Conservation (phyloP, 2,329 filamentous ascomycete species). For the Pyrenophora seminiperda region DNA sequence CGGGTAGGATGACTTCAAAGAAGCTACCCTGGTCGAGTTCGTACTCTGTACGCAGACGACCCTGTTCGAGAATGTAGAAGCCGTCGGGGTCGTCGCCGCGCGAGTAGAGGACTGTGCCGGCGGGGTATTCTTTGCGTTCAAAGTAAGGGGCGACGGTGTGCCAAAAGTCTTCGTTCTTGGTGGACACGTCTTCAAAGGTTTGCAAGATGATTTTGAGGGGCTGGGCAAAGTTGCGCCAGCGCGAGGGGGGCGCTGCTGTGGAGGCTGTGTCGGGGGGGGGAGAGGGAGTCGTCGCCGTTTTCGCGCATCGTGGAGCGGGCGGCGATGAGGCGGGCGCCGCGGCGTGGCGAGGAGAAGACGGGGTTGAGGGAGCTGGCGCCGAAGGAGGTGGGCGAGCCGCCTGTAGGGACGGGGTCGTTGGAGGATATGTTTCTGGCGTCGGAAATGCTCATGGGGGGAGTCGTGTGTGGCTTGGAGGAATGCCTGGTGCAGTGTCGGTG, state of each 20-base stretch:
- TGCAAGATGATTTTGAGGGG: constrained; percentile 90
- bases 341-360: constrained; percentile 76
- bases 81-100: constrained; percentile 75
- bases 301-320: constrained; percentile 76
- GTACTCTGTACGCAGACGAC: constrained; percentile 89
- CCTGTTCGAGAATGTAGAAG: constrained; percentile 89
- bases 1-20: constrained; percentile 89
- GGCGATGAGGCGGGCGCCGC: constrained; percentile 75
- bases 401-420: constrained; percentile 22
- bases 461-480: constrained; percentile 46
- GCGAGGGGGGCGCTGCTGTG: constrained; percentile 48
- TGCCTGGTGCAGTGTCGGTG: constrained; percentile 49
- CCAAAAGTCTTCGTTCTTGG: constrained; percentile 95
- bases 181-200: constrained; percentile 87
- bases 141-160: constrained; percentile 81
- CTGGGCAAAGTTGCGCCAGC: constrained; percentile 87
- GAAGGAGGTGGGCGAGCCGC: constrained; percentile 32
- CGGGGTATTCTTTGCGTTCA: constrained; percentile 66
- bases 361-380: constrained; percentile 54
- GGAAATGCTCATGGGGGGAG: constrained; percentile 44
- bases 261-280: constrained; percentile 20
- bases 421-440: constrained; percentile 15
- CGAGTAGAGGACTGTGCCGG: constrained; percentile 76
- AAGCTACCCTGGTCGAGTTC: constrained; percentile 86
- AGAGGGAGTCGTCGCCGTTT: constrained; percentile 19